Evolutionary conservation across 306 rosid genomes (phyloP).

Genomic region (Sicyos baderoa): DNA sequence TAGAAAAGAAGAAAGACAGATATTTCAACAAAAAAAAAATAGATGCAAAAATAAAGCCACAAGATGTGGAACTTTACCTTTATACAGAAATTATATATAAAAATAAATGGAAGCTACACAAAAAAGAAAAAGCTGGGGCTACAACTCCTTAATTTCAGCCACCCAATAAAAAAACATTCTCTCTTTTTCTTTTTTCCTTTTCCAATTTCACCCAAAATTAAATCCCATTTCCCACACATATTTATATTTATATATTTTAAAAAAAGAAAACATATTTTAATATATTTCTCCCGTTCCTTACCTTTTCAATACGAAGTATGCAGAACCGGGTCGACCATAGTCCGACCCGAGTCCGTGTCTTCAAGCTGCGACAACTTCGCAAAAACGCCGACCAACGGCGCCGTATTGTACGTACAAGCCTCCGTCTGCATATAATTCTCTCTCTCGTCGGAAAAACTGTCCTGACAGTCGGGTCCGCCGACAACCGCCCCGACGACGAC

Average conservation of each 20-base stretch:
- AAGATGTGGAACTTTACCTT: not conserved
- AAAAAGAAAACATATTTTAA: not conserved
- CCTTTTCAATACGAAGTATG: constrained; percentile 44
- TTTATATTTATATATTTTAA: not conserved
- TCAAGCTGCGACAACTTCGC: constrained; percentile 50
- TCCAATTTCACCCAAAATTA: not conserved
- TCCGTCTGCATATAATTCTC: constrained; percentile 86
- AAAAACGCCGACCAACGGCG: constrained; percentile 81
- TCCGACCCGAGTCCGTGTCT: constrained; percentile 26
- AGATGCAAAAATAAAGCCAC: not conserved
- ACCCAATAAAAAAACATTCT: constrained; percentile 2
- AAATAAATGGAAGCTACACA: constrained; percentile 9
- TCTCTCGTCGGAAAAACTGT: constrained; percentile 60
- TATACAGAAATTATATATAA: not conserved
- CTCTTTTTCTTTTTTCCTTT: not conserved
- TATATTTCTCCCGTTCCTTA: too few relatives aligned
- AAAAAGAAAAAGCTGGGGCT: constrained; percentile 14
- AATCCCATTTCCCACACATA: not conserved
- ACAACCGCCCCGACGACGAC: constrained; percentile 82
- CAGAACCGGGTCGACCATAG: constrained; percentile 31
- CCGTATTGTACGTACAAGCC: constrained; percentile 93
- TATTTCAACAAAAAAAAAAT: too few relatives aligned
- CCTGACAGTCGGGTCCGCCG: constrained; percentile 84
- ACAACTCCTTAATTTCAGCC: constrained; percentile 11
- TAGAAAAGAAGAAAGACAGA: not conserved